phyloP scores from a whole-genome alignment of 805 yeast species.

The Wickerhamomyces subpelliculosus region DNA sequence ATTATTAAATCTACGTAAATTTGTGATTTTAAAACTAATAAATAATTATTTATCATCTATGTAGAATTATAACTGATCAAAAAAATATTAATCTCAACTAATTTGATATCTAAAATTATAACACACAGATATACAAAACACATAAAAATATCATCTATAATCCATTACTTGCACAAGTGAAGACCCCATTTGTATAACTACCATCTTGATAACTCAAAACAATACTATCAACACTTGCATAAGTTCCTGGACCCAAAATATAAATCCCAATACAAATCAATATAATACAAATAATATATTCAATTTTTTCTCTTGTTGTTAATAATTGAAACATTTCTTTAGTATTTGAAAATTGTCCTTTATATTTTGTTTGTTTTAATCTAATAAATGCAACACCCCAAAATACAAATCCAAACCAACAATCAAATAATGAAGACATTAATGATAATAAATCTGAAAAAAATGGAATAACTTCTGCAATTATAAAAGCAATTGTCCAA shows the following conservation, averaged over 20 bases:
- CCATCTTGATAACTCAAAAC: conserved; percentile 41
- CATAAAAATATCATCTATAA: conserved; percentile 9
- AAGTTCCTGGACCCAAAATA: conserved; percentile 53
- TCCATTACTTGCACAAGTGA: conserved; percentile 42
- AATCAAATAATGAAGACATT: conserved; percentile 56
- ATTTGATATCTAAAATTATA: background rate
- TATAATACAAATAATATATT: conserved; percentile 28
- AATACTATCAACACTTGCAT: conserved; percentile 49
- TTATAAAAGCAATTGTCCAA: conserved; percentile 49
- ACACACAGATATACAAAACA: background rate
- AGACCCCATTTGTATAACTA: conserved; percentile 44
- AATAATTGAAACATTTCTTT: conserved; percentile 24
- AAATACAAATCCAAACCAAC: conserved; percentile 60
- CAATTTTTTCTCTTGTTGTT: conserved; percentile 27
- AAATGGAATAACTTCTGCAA: conserved; percentile 62
- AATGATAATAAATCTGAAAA: conserved; percentile 49
- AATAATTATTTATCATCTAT: background rate
- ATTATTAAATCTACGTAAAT: background rate
- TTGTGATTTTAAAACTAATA: too few species aligned
- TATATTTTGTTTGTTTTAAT: conserved; percentile 30
- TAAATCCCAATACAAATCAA: conserved; percentile 43
- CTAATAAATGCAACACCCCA: conserved; percentile 55
- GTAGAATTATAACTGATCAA: too few species aligned
- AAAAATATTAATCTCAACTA: too few species aligned
- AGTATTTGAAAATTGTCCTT: conserved; percentile 20